phyloP scores from a whole-genome alignment of 2,329 filamentous ascomycete species.

The Verticillium zaregamsianum region DNA sequence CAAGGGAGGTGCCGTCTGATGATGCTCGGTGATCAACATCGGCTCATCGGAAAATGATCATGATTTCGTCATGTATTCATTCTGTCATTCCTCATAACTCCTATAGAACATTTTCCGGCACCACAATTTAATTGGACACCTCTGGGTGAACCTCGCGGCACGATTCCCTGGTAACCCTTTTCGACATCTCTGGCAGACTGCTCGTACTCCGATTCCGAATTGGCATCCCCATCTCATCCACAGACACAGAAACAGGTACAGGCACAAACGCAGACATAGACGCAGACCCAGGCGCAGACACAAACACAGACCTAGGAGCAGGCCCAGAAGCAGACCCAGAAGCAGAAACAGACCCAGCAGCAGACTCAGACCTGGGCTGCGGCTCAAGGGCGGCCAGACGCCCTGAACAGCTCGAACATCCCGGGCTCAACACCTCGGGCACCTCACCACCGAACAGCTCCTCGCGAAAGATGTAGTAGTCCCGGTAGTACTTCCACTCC shows the following conservation, averaged over 20 bases:
- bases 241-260: not conserved
- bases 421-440: slow-evolving; percentile 11
- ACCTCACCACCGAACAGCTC: slow-evolving; percentile 10
- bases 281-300: not conserved
- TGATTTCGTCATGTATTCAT: not conserved
- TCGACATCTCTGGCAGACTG: not conserved
- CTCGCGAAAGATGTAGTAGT: slow-evolving; percentile 12
- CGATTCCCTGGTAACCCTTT: not conserved
- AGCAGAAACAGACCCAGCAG: no score
- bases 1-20: no score
- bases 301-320: not conserved
- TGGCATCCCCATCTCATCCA: not conserved
- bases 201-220: not conserved
- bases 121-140: not conserved
- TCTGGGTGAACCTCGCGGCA: not conserved
- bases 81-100: not conserved
- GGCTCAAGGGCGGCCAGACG: not conserved
- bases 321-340: no score
- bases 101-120: not conserved
- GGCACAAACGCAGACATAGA: no score
- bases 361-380: not conserved
- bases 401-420: slow-evolving; percentile 2
- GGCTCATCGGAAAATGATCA: no score
- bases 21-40: no score
- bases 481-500: slow-evolving; percentile 14